Evolutionary conservation across 2,329 filamentous ascomycete genomes (phyloP).

Genomic region (Camillea tinctor): DNA sequence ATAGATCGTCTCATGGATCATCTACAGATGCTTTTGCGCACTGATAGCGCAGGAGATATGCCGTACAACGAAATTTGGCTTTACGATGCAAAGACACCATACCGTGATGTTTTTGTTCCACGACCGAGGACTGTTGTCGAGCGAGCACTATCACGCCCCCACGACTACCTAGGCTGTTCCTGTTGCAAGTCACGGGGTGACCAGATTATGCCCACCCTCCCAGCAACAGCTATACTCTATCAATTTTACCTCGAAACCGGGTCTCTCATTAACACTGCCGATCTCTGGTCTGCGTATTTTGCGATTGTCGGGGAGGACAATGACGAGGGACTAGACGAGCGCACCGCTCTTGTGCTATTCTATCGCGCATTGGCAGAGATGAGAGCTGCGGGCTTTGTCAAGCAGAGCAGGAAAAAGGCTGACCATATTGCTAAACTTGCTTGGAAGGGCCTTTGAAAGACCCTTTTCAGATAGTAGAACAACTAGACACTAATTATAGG

Average conservation of each 20-base stretch:
- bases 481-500: constrained; percentile 8
- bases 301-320: constrained; percentile 55
- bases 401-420: constrained; percentile 83
- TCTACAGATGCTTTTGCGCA: constrained; percentile 39
- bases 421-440: constrained; percentile 84
- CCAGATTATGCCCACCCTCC: constrained; percentile 59
- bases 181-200: constrained; percentile 58
- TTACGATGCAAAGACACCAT: constrained; percentile 69
- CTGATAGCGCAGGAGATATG: constrained; percentile 43
- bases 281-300: constrained; percentile 76
- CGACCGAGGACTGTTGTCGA: constrained; percentile 69
- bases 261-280: constrained; percentile 72
- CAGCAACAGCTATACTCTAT: constrained; percentile 72
- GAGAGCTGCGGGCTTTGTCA: constrained; percentile 81
- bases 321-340: constrained; percentile 47
- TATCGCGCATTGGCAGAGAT: constrained; percentile 84
- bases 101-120: constrained; percentile 73
- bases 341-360: constrained; percentile 69
- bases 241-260: constrained; percentile 78
- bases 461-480: constrained; percentile 6
- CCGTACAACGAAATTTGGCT: constrained; percentile 72
- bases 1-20: constrained; percentile 56
- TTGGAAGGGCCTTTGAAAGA: constrained; percentile 64
- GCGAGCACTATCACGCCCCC: constrained; percentile 67
- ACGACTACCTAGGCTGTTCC: constrained; percentile 73